Conservation (phyloP, 805 yeast species). For the Monosporozyma aquatica region DNA sequence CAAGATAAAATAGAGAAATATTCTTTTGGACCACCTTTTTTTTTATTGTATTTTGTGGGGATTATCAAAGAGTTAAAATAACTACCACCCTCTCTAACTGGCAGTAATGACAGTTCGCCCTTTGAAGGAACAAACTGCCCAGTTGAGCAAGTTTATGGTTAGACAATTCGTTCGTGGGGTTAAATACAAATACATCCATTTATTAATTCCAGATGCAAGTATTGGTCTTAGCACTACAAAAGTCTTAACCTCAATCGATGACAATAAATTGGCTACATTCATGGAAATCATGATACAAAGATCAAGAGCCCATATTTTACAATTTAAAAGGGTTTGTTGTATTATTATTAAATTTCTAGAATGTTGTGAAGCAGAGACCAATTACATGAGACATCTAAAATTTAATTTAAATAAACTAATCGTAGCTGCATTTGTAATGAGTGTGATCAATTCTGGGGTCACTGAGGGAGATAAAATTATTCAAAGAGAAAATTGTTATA, state of each 20-base stretch:
- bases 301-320: conserved; percentile 12
- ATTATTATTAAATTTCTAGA: conserved; percentile 18
- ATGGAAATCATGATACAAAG: conserved; percentile 15
- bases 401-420: conserved; percentile 16
- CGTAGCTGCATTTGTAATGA: conserved; percentile 17
- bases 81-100: too few relatives aligned
- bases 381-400: conserved; percentile 17
- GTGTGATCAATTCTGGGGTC: conserved; percentile 12
- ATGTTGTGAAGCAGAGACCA: conserved; percentile 12
- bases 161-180: conserved; percentile 12
- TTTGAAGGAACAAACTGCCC: not conserved
- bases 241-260: not conserved
- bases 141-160: conserved; percentile 15
- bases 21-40: too few relatives aligned
- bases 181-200: conserved; percentile 8
- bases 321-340: conserved; percentile 22
- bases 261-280: conserved; percentile 3
- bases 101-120: not conserved
- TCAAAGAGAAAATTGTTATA: conserved; percentile 13
- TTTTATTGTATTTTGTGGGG: too few relatives aligned
- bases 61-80: too few relatives aligned
- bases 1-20: too few relatives aligned
- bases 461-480: conserved; percentile 8
- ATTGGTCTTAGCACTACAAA: not conserved
- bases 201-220: conserved; percentile 5